Percentiles rank a stretch among this genome's conserved stretches.
These are phyloP conservation scores for Naganishia sp. DNA, from an alignment of 1,284 basidiomycete genomes.

Conservation along the genomic window DNA sequence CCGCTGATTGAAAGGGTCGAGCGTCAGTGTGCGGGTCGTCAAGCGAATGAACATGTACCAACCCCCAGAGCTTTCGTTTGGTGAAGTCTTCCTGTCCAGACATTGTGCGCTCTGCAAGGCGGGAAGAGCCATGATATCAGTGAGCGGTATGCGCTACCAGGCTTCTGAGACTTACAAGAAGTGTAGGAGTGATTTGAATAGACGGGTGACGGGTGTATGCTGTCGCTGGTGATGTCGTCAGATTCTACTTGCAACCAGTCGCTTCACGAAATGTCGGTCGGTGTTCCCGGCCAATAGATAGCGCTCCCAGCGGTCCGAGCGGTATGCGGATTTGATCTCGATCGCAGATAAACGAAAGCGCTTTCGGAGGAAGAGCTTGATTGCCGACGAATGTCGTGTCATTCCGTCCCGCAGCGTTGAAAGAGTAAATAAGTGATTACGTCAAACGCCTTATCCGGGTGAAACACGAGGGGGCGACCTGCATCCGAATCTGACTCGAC, in stretches of 20 bases:
- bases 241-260: background rate
- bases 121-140: background rate
- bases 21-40: slow-evolving; percentile 8
- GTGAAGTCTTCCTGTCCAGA: slow-evolving; percentile 46
- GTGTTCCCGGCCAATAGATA: background rate
- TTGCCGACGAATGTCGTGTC: background rate
- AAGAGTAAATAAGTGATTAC: slow-evolving; percentile 1
- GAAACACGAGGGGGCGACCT: slow-evolving; percentile 5
- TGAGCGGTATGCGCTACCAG: too few species aligned
- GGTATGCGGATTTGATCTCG: background rate
- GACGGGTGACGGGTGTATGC: background rate
- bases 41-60: slow-evolving; percentile 31
- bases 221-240: background rate
- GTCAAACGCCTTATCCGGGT: background rate
- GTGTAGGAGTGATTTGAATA: background rate
- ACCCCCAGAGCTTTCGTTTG: slow-evolving; percentile 54
- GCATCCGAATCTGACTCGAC: too few species aligned
- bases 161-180: too few species aligned
- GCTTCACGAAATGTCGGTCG: too few species aligned
- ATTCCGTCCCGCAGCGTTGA: background rate
- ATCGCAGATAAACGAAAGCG: background rate
- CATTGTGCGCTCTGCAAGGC: slow-evolving; percentile 18
- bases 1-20: slow-evolving; percentile 54
- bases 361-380: background rate
- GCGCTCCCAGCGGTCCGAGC: background rate